Evolutionary conservation across 805 yeast species (phyloP).

Genomic region (Metschnikowia cerradonensis): DNA sequence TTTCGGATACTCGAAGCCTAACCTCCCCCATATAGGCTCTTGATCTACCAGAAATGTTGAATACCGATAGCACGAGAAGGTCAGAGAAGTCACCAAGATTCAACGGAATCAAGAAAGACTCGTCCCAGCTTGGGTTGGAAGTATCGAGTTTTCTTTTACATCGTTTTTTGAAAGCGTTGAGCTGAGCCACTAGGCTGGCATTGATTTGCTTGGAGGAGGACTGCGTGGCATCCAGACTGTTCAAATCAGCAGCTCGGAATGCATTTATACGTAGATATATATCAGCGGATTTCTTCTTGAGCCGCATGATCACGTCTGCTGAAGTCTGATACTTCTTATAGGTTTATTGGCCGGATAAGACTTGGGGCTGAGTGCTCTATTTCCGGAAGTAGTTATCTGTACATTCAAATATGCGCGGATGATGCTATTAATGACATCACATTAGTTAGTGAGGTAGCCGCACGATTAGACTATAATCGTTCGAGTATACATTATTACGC

Average conservation of each 20-base stretch:
- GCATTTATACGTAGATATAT: slow-evolving; percentile 32
- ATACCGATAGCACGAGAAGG: slow-evolving; percentile 30
- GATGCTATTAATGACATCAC: neutral
- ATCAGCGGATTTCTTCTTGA: slow-evolving; percentile 10
- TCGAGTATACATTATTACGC: neutral
- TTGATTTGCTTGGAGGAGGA: slow-evolving; percentile 23
- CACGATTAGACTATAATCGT: neutral
- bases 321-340: neutral
- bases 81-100: slow-evolving; percentile 26
- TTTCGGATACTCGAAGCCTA: slow-evolving; percentile 26
- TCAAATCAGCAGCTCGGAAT: slow-evolving; percentile 37
- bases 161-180: slow-evolving; percentile 27
- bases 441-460: neutral
- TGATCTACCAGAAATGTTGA: slow-evolving; percentile 38
- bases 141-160: slow-evolving; percentile 32
- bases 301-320: slow-evolving; percentile 9
- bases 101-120: slow-evolving; percentile 29
- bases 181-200: slow-evolving; percentile 34
- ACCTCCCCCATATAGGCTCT: slow-evolving; percentile 40
- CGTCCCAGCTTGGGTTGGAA: slow-evolving; percentile 40
- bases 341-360: neutral
- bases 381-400: neutral
- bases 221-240: slow-evolving; percentile 16
- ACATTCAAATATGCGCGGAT: neutral
- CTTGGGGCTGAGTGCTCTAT: neutral